Evolutionary conservation across 2,329 filamentous ascomycete species (phyloP).

Genomic region (Claviceps monticola): DNA sequence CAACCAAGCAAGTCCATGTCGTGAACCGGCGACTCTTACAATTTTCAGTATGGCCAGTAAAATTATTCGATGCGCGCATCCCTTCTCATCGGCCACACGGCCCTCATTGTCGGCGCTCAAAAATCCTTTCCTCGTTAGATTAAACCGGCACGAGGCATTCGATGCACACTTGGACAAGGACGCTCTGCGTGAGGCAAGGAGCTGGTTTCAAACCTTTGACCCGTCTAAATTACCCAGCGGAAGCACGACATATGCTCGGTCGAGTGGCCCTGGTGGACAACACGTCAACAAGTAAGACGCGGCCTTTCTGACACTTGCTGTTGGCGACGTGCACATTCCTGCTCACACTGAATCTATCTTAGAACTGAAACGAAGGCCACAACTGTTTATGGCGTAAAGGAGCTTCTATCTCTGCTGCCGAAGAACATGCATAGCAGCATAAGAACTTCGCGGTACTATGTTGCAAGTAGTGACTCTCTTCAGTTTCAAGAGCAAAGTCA

Average conservation of each 20-base stretch:
- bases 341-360: slow-evolving; percentile 12
- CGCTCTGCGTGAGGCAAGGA: slow-evolving; percentile 35
- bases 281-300: slow-evolving; percentile 46
- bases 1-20: background rate
- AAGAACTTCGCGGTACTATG: slow-evolving; percentile 41
- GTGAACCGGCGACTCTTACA: background rate
- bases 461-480: slow-evolving; percentile 35
- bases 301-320: background rate
- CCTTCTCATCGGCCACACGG: background rate
- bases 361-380: slow-evolving; percentile 48
- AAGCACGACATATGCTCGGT: slow-evolving; percentile 40
- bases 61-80: background rate
- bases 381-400: slow-evolving; percentile 34
- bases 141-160: slow-evolving; percentile 31
- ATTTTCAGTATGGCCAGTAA: background rate
- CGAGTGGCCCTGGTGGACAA: slow-evolving; percentile 46
- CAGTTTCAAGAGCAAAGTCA: slow-evolving; percentile 41
- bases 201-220: slow-evolving; percentile 35
- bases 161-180: slow-evolving; percentile 36
- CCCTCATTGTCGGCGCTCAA: background rate
- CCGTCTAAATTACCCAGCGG: slow-evolving; percentile 33
- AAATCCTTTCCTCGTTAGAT: slow-evolving; percentile 7
- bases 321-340: slow-evolving; percentile 14
- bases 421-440: slow-evolving; percentile 32
- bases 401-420: slow-evolving; percentile 32